Conservation (phyloP, 306 rosid genomes). For the Myrica gale region DNA sequence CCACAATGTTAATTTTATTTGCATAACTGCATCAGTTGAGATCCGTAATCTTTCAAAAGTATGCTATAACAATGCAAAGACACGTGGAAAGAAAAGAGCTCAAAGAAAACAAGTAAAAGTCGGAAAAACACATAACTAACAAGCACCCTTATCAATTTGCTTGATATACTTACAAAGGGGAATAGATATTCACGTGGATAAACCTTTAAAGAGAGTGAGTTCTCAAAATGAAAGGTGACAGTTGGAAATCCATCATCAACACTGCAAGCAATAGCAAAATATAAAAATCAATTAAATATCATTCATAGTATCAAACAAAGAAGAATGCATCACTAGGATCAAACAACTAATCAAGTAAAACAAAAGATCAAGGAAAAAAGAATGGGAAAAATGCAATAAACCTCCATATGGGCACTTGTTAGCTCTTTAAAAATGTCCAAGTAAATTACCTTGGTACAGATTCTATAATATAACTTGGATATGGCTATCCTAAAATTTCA, state of each 20-base stretch:
- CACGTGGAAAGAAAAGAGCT: neutral
- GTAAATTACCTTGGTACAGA: neutral
- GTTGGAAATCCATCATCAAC: conserved; percentile 87
- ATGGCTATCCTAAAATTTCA: neutral
- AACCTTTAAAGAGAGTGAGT: conserved; percentile 82
- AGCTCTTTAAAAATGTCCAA: no score
- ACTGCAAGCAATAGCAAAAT: conserved; percentile 51
- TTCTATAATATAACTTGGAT: neutral
- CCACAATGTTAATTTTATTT: neutral
- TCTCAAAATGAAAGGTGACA: conserved; percentile 76
- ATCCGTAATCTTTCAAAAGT: neutral
- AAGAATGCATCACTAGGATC: no score
- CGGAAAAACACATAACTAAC: neutral
- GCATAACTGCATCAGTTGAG: neutral
- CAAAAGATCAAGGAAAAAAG: neutral
- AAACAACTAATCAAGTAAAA: neutral
- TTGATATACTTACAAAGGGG: conserved; percentile 60
- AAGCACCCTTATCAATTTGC: neutral
- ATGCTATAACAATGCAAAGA: neutral
- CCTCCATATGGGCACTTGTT: no score
- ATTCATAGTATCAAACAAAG: no score
- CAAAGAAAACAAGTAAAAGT: neutral
- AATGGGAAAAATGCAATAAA: neutral
- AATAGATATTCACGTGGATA: conserved; percentile 91
- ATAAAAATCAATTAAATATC: conserved; percentile 4